These are phyloP conservation scores for Xylaria hypoxylon DNA, from an alignment of 2,329 filamentous ascomycete genomes.

Conservation along the genomic window DNA sequence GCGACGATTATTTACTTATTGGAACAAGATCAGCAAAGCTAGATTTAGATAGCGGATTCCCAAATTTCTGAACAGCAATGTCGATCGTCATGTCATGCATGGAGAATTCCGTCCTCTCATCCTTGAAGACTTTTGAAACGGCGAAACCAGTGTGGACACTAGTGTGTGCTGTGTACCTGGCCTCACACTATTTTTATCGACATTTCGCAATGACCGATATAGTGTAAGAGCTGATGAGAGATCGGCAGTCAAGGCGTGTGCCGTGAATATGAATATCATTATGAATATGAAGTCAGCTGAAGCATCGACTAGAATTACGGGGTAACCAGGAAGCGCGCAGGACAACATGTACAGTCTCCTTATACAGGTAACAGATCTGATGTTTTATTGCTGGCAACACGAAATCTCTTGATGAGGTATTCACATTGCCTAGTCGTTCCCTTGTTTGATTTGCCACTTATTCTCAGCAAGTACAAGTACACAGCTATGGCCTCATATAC, in stretches of 20 bases:
- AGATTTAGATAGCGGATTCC: neutral
- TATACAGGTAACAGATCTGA: neutral
- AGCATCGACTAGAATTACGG: neutral
- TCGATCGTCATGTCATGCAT: conserved; percentile 27
- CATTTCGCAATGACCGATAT: neutral
- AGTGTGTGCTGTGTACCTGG: neutral
- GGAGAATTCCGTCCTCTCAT: conserved; percentile 31
- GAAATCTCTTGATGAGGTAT: neutral
- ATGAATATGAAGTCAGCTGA: conserved; percentile 7
- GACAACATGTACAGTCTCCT: neutral
- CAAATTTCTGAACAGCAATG: conserved; percentile 19
- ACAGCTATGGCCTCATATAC: neutral
- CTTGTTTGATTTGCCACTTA: too few species aligned
- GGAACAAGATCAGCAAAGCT: conserved; percentile 17
- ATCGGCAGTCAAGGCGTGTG: conserved; percentile 22
- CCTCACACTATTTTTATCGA: conserved; percentile 32
- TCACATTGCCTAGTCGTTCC: neutral
- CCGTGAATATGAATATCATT: neutral
- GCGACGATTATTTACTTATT: conserved; percentile 27
- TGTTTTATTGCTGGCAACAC: neutral
- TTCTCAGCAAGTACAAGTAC: too few species aligned
- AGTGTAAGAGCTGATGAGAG: conserved; percentile 19
- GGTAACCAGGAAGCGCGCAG: neutral
- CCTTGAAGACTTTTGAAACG: conserved; percentile 25
- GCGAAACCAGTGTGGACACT: neutral